phyloP scores from a whole-genome alignment of 441 rosid species.

The Bruguiera hainesii region DNA sequence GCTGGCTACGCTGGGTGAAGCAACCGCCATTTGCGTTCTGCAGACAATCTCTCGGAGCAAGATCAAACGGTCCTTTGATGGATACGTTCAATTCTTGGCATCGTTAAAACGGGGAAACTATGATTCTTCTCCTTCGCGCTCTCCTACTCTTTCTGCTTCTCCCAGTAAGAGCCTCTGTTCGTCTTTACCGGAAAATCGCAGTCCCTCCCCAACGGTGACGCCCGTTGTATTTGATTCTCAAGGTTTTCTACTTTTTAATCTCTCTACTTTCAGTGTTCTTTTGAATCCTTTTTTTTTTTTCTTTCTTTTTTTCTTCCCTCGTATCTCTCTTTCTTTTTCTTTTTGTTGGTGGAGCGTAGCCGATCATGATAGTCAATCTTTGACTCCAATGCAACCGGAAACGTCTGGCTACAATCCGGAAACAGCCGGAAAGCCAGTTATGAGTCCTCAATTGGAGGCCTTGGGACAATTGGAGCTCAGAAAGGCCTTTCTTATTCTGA shows the following conservation, averaged over 20 bases:
- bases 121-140: conserved; percentile 25
- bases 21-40: conserved; percentile 34
- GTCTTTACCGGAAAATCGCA: not conserved
- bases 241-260: not conserved
- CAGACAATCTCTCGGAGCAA: not conserved
- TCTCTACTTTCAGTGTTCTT: not conserved
- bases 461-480: conserved; percentile 64
- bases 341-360: not conserved
- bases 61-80: conserved; percentile 23
- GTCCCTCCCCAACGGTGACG: conserved; percentile 9
- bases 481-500: conserved; percentile 60
- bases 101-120: not conserved
- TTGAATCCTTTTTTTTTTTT: not conserved
- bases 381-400: not conserved
- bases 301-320: not conserved
- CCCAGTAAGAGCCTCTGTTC: conserved; percentile 19
- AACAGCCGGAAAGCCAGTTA: not conserved
- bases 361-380: not conserved
- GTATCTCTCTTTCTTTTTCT: not conserved
- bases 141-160: conserved; percentile 19
- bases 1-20: conserved; percentile 40
- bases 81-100: conserved; percentile 13
- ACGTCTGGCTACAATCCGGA: not conserved
- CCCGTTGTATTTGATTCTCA: not conserved
- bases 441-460: conserved; percentile 44